These are phyloP conservation scores for Carallia brachiata DNA, from an alignment of 345 rosid species.

Conservation along the genomic window DNA sequence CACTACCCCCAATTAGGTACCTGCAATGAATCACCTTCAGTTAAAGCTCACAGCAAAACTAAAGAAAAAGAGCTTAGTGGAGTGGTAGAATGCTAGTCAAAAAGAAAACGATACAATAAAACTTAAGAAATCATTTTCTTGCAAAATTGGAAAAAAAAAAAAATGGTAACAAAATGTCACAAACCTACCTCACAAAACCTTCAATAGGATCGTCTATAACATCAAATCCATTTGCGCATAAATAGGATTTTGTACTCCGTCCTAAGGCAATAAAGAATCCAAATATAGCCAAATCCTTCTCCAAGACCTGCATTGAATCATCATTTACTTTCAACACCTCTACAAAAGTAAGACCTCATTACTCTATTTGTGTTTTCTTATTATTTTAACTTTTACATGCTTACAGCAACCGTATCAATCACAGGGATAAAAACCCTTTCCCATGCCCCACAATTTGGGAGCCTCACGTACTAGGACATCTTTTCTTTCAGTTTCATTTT, in stretches of 20 bases:
- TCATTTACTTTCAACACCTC: slow-evolving; percentile 19
- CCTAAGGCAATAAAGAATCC: slow-evolving; percentile 97
- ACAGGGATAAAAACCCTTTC: background rate
- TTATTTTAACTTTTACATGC: background rate
- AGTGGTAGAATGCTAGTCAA: too few species aligned
- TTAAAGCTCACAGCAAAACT: slow-evolving; percentile 9
- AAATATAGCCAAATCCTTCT: slow-evolving; percentile 93
- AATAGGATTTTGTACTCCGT: slow-evolving; percentile 65
- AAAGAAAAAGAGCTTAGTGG: slow-evolving; percentile 11
- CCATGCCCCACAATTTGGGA: background rate
- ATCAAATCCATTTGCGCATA: slow-evolving; percentile 74
- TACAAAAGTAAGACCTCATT: background rate
- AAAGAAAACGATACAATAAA: too few species aligned
- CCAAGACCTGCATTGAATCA: slow-evolving; percentile 68
- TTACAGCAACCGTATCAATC: background rate
- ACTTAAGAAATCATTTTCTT: too few species aligned
- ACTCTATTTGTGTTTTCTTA: background rate
- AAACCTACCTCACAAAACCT: slow-evolving; percentile 71
- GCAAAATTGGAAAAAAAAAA: slow-evolving; percentile 6
- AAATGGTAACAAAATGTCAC: background rate
- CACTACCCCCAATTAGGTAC: slow-evolving; percentile 91
- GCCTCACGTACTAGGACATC: too few species aligned
- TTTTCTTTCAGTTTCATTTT: background rate
- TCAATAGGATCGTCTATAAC: slow-evolving; percentile 58
- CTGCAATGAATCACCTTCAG: slow-evolving; percentile 36